A percentile compares a stretch with the other conserved stretches of the same genome.
phyloP scores from a whole-genome alignment of 1,284 basidiomycete species.

The Microbotryum silenes-acaulis region DNA sequence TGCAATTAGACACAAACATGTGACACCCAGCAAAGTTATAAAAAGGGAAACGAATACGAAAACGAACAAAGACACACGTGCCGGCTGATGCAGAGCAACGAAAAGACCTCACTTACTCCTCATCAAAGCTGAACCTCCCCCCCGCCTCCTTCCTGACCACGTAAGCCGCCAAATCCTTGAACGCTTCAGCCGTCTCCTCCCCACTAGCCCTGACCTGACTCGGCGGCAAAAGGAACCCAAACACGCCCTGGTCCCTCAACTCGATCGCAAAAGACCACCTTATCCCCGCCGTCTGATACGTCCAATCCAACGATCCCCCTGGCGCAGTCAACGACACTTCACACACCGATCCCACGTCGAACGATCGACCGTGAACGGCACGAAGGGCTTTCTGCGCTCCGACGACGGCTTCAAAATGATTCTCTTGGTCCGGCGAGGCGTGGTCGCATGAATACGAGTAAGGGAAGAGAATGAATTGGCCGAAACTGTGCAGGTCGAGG shows the following conservation, averaged over 20 bases:
- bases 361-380: slow-evolving; percentile 37
- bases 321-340: slow-evolving; percentile 47
- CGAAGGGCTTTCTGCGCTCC: slow-evolving; percentile 61
- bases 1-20: too few relatives aligned
- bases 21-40: too few relatives aligned
- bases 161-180: slow-evolving; percentile 61
- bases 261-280: slow-evolving; percentile 71
- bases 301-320: slow-evolving; percentile 69
- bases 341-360: slow-evolving; percentile 50
- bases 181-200: slow-evolving; percentile 60
- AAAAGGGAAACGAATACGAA: too few relatives aligned
- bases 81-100: too few relatives aligned
- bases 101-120: neutral
- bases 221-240: slow-evolving; percentile 68
- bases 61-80: too few relatives aligned
- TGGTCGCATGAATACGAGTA: slow-evolving; percentile 64
- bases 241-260: slow-evolving; percentile 72
- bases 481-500: slow-evolving; percentile 71
- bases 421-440: slow-evolving; percentile 66
- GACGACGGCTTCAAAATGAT: slow-evolving; percentile 66
- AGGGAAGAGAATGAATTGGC: slow-evolving; percentile 66
- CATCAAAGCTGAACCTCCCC: slow-evolving; percentile 12
- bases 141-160: slow-evolving; percentile 42
- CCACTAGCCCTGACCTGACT: slow-evolving; percentile 67
- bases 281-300: slow-evolving; percentile 52